Percentiles rank a stretch among this genome's conserved stretches.
Evolutionary conservation across 345 rosid genomes (phyloP).

Genomic region (Murraya koenigii): DNA sequence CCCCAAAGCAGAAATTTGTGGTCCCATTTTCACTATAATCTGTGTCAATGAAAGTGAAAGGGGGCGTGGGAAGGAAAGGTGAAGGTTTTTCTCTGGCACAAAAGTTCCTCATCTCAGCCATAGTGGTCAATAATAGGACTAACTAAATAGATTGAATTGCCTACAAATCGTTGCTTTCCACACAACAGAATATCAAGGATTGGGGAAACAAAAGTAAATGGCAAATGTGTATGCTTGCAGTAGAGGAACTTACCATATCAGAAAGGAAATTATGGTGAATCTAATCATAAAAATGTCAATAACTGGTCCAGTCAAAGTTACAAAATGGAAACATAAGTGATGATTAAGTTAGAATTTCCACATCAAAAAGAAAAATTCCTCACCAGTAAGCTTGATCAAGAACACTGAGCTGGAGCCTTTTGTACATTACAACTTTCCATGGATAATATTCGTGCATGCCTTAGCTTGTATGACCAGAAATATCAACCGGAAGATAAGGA

Average conservation of each 20-base stretch:
- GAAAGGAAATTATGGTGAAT: background rate
- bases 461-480: slow-evolving; percentile 15
- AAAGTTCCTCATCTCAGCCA: too few species aligned
- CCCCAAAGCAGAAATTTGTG: background rate
- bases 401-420: background rate
- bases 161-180: background rate
- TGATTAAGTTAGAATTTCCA: background rate
- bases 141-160: background rate
- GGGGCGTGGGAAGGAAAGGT: too few species aligned
- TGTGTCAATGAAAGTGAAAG: too few species aligned
- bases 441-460: slow-evolving; percentile 2
- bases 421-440: background rate
- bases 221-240: background rate
- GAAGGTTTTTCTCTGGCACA: too few species aligned
- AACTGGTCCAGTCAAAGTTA: background rate
- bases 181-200: background rate
- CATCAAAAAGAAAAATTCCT: background rate
- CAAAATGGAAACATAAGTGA: background rate
- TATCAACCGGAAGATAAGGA: background rate
- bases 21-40: background rate
- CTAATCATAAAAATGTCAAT: background rate
- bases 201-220: background rate
- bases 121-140: background rate
- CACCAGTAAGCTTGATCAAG: background rate
- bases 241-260: background rate